Base-by-base conservation (phyloP, 495 filamentous ascomycete genomes). In the Apodospora peruviana region DNA sequence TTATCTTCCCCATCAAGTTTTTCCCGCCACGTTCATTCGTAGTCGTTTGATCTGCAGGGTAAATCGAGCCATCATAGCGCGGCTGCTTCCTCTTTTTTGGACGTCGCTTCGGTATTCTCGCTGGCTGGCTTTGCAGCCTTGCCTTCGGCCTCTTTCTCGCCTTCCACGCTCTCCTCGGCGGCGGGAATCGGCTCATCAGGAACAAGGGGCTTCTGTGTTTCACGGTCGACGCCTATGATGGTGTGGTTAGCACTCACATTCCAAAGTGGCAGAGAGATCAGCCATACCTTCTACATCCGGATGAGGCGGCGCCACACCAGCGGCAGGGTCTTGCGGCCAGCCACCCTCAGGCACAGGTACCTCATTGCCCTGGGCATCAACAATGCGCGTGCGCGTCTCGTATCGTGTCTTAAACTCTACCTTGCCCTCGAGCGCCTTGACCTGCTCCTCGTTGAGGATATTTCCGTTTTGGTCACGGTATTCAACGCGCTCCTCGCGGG, bases 391-490 rank as follows among this genome's bases (percentile, higher is more conserved):
- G 47, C 86, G 78, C 9, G 91, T 94, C 72, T 96, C 91, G 60
- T 96, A 96, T 45, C 84, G 82, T 7, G 93, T 98, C 65, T 91
- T 83, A 69, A 97, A 96, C 51, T 86, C 86, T 21, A 97, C 90
- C 69, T 95, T 91, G 57, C 91, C 93, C 58, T 86, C 77, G 21
- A 98, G 80, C 1, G 81, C 84, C 56, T 85, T 80, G 38, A 98
- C 91, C 52, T 95, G 80, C 57, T 86, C 82, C 51, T 87, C 83
- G 56, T 91, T 74, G 18, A 98, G 75, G 35, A 97, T 58, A 57
- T 96, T 95, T 43, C 93, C 93, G 53, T 95, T 73, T 62, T 97
- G 88, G 62, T 98, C 93, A 37, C 93, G 84, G 68, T 95, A 98
- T 68, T 98, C 93, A 50, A 96, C 75, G 50, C 84, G 85, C 61